Conservation (phyloP, 208 protist species). For the Crithidia sp. region DNA sequence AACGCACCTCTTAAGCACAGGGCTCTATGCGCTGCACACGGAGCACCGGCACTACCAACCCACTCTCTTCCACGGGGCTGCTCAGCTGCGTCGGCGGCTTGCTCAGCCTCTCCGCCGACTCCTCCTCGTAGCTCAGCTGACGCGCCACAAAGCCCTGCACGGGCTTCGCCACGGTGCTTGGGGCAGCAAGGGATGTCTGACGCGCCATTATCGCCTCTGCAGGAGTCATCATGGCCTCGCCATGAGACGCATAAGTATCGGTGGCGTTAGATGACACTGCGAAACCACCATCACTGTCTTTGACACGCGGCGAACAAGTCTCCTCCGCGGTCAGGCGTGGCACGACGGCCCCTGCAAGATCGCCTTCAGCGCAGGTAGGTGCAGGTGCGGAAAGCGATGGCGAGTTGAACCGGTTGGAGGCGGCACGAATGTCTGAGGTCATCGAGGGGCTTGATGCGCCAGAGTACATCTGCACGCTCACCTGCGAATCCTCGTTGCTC, state of each 20-base stretch:
- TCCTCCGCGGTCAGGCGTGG: too few species aligned
- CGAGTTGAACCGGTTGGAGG: neutral
- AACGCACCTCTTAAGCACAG: neutral
- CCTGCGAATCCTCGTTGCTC: constrained; percentile 16
- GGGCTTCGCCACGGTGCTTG: constrained; percentile 31
- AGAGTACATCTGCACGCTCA: constrained; percentile 13
- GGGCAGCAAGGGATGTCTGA: neutral
- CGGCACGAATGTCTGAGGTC: neutral
- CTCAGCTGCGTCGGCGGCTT: neutral
- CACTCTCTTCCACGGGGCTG: neutral
- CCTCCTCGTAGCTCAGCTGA: constrained; percentile 34
- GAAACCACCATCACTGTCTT: too few species aligned
- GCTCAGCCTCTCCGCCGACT: neutral
- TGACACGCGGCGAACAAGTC: too few species aligned
- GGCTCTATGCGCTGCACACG: neutral
- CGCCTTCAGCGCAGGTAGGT: too few species aligned
- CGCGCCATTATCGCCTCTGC: neutral
- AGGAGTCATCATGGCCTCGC: constrained; percentile 1
- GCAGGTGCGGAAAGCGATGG: neutral
- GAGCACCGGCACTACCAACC: constrained; percentile 6
- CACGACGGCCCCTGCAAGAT: too few species aligned
- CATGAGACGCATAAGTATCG: too few species aligned
- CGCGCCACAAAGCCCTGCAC: constrained; percentile 22
- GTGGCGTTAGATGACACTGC: too few species aligned
- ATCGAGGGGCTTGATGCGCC: neutral